These are phyloP conservation scores for Ilyonectria robusta DNA, from an alignment of 2,329 filamentous ascomycete species.

Conservation along the genomic window DNA sequence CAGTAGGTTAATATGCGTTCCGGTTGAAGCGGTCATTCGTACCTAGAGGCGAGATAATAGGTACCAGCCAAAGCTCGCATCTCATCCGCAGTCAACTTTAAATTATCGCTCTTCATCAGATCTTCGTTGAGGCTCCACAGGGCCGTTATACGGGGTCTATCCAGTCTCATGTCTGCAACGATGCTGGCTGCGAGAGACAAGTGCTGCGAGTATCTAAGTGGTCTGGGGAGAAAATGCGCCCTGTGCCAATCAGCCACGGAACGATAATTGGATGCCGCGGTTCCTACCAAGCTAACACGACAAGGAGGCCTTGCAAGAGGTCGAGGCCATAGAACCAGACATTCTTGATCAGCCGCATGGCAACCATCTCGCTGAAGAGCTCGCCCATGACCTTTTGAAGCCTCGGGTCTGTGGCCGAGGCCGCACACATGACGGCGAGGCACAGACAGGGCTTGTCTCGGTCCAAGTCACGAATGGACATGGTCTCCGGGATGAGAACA, in stretches of 20 bases:
- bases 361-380: constrained; percentile 49
- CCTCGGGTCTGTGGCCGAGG: constrained; percentile 37
- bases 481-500: constrained; percentile 40
- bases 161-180: constrained; percentile 49
- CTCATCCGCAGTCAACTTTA: constrained; percentile 46
- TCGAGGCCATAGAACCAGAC: constrained; percentile 46
- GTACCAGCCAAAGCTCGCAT: constrained; percentile 49
- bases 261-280: no score
- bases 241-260: constrained; percentile 37
- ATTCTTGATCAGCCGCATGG: constrained; percentile 37
- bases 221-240: constrained; percentile 51
- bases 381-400: constrained; percentile 46
- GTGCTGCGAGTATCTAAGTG: constrained; percentile 49
- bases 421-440: constrained; percentile 49
- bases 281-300: constrained; percentile 51
- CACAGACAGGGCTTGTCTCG: constrained; percentile 45
- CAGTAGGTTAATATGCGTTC: neutral
- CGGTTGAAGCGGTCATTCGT: neutral
- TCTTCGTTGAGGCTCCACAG: constrained; percentile 48
- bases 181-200: constrained; percentile 51
- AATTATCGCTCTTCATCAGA: constrained; percentile 28
- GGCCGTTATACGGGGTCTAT: constrained; percentile 46
- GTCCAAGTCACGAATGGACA: constrained; percentile 38
- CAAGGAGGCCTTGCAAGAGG: constrained; percentile 50
- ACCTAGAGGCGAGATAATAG: constrained; percentile 53